Conservation (phyloP, 2,329 filamentous ascomycete genomes). For the Fusarium sp. region DNA sequence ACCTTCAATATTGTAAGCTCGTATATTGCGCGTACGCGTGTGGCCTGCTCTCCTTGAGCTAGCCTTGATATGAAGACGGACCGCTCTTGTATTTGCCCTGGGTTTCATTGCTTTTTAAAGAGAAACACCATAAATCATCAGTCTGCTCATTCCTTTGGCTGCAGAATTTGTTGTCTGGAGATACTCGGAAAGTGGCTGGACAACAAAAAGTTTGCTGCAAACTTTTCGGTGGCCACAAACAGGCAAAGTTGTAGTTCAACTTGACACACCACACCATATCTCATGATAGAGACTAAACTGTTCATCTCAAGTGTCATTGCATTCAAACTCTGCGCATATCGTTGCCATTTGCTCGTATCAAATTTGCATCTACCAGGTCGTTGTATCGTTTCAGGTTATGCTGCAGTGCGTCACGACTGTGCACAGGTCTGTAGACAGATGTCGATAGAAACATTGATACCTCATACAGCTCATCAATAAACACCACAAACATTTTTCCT, state of each 20-base stretch:
- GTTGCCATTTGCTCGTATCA: not conserved
- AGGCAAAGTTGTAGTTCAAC: not conserved
- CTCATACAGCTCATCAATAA: not conserved
- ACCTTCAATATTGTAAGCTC: not conserved
- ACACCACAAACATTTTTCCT: not conserved
- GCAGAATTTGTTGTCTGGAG: not conserved
- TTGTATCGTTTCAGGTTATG: not conserved
- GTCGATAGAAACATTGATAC: not conserved
- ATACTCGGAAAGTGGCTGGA: not conserved
- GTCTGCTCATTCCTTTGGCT: not conserved
- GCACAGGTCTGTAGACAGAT: not conserved
- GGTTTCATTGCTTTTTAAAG: too few relatives aligned
- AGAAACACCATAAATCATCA: not conserved
- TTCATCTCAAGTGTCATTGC: not conserved
- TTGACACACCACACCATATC: not conserved
- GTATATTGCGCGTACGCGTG: not conserved
- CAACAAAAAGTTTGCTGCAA: not conserved
- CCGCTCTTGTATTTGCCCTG: not conserved
- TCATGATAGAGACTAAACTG: not conserved
- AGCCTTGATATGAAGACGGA: not conserved
- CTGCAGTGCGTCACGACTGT: not conserved
- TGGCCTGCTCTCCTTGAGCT: not conserved
- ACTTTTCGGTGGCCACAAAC: not conserved
- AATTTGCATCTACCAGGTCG: not conserved
- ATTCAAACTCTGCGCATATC: not conserved